Evolutionary conservation across 345 rosid genomes (phyloP).

Genomic region (Melaleuca alternifolia): DNA sequence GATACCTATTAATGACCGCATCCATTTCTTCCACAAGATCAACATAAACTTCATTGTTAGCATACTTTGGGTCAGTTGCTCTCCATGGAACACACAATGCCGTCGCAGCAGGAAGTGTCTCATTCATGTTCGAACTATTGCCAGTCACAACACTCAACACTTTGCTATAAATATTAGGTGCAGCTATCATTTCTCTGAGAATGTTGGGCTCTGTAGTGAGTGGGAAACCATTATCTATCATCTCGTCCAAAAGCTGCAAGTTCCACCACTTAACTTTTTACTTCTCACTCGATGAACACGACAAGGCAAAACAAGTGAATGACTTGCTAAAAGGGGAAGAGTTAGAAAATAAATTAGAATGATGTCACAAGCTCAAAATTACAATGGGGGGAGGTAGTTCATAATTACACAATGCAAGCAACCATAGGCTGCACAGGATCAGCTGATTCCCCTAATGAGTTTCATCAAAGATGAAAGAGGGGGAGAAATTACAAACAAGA

Average conservation of each 20-base stretch:
- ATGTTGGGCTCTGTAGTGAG: constrained; percentile 91
- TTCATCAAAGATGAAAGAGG: background rate
- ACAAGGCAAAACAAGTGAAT: background rate
- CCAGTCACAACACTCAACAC: constrained; percentile 94
- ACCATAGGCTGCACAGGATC: background rate
- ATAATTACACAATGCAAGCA: background rate
- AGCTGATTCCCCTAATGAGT: background rate
- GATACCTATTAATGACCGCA: constrained; percentile 68
- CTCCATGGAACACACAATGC: constrained; percentile 95
- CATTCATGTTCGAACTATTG: constrained; percentile 68
- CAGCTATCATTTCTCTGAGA: constrained; percentile 91
- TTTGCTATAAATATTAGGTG: constrained; percentile 84
- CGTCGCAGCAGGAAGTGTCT: constrained; percentile 77
- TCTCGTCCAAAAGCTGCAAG: constrained; percentile 90
- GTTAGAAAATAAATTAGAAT: background rate
- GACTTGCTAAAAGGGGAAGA: background rate
- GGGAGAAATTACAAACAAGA: background rate
- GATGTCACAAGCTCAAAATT: background rate
- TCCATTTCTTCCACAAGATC: constrained; percentile 98
- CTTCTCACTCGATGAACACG: background rate
- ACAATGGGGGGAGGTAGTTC: background rate
- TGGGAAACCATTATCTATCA: constrained; percentile 98
- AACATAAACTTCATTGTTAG: constrained; percentile 81
- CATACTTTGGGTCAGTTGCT: constrained; percentile 69
- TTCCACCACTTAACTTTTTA: background rate